Evolutionary conservation across 2,329 filamentous ascomycete genomes (phyloP).

Genomic region (Botrytis sinoallii): DNA sequence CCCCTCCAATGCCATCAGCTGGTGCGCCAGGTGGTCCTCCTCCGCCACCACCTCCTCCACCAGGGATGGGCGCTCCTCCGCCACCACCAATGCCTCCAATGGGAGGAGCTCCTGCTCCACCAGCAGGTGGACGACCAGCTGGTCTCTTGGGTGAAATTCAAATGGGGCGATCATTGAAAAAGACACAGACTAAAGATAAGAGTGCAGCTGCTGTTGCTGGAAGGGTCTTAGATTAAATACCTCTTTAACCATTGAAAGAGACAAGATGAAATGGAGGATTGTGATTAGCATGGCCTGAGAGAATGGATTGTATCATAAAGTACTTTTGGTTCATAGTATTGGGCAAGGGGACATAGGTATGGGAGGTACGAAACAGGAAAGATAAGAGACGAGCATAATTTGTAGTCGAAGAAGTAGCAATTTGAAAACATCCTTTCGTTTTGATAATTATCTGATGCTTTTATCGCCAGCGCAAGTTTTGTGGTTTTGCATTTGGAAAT

Average conservation of each 20-base stretch:
- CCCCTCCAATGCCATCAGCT: slow-evolving; percentile 46
- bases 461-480: not conserved
- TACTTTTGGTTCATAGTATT: not conserved
- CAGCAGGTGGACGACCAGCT: slow-evolving; percentile 46
- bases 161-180: slow-evolving; percentile 73
- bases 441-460: not conserved
- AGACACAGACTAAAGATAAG: slow-evolving; percentile 86
- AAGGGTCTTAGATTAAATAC: slow-evolving; percentile 53
- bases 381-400: not conserved
- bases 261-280: not conserved
- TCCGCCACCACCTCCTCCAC: slow-evolving; percentile 38
- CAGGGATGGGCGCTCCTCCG: slow-evolving; percentile 34
- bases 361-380: not conserved
- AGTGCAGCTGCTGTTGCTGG: slow-evolving; percentile 71
- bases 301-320: slow-evolving; percentile 6
- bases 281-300: not conserved
- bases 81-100: slow-evolving; percentile 44
- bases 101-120: slow-evolving; percentile 28
- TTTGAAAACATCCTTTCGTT: slow-evolving; percentile 8
- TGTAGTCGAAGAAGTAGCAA: slow-evolving; percentile 2
- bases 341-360: not conserved
- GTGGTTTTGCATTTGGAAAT: not conserved
- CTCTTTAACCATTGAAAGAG: not conserved
- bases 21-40: slow-evolving; percentile 44
- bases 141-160: slow-evolving; percentile 81